These are phyloP conservation scores for Zygotorulaspora mrakii DNA, from an alignment of 1,139 yeast species.

Conservation along the genomic window DNA sequence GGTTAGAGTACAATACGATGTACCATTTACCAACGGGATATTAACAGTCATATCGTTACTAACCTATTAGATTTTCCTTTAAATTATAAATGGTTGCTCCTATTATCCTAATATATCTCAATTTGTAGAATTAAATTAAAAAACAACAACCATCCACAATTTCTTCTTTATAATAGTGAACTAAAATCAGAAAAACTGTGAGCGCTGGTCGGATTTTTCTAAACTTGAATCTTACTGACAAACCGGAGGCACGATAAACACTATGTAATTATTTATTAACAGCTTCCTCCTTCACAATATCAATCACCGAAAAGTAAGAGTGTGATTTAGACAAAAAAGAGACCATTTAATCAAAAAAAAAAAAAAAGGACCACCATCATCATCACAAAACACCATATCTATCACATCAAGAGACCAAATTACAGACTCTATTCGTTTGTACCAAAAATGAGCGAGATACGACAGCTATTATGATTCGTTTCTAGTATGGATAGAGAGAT, in stretches of 20 bases:
- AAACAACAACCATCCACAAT: too few species aligned
- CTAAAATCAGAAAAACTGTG: background rate
- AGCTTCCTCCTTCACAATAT: slow-evolving; percentile 1
- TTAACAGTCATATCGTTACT: slow-evolving; percentile 24
- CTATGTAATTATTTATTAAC: slow-evolving; percentile 3
- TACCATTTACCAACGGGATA: slow-evolving; percentile 37
- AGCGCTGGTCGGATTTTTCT: slow-evolving; percentile 1
- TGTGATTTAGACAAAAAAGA: slow-evolving; percentile 2
- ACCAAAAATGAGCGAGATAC: slow-evolving; percentile 1
- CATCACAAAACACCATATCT: too few species aligned
- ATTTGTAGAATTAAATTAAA: too few species aligned
- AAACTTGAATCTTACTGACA: background rate
- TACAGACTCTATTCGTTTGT: background rate
- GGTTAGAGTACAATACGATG: slow-evolving; percentile 31
- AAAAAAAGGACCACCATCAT: slow-evolving; percentile 4
- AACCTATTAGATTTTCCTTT: slow-evolving; percentile 4
- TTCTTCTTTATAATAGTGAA: background rate
- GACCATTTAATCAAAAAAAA: slow-evolving; percentile 1
- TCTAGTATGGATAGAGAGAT: background rate
- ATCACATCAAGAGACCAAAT: slow-evolving; percentile 9
- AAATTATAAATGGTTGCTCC: too few species aligned
- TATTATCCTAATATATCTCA: too few species aligned
- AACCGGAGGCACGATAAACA: slow-evolving; percentile 4
- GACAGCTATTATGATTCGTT: background rate
- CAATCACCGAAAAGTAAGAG: background rate